A percentile compares a stretch with the other conserved stretches of the same genome.
phyloP scores from a whole-genome alignment of 164 flowering plant genomes.

The Chimonanthus praecox region DNA sequence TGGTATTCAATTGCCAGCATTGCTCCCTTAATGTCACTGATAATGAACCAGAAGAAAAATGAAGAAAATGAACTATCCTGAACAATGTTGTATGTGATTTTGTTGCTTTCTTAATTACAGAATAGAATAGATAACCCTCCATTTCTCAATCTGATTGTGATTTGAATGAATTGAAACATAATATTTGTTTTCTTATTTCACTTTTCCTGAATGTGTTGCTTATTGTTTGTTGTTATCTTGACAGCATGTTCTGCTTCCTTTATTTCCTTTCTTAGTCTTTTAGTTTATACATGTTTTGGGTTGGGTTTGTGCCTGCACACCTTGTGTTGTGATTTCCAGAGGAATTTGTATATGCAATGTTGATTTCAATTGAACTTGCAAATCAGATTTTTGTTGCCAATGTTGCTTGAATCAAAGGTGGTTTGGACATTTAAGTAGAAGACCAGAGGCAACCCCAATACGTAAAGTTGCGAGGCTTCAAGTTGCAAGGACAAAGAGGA shows the following conservation, averaged over 20 bases:
- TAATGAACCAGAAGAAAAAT: background rate
- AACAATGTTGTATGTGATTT: background rate
- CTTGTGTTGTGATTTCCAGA: background rate
- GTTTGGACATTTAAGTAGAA: too few species aligned
- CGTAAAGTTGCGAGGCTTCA: too few species aligned
- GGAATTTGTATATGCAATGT: background rate
- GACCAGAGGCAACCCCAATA: too few species aligned
- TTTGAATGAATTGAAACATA: background rate
- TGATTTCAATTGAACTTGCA: background rate
- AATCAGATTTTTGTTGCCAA: background rate
- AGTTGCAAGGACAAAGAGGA: too few species aligned
- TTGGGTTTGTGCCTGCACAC: background rate
- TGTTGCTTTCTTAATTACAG: background rate
- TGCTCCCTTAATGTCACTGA: background rate
- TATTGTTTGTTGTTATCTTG: background rate
- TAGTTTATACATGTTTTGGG: background rate
- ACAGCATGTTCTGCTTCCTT: background rate
- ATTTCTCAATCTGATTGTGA: background rate
- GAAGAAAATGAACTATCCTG: background rate
- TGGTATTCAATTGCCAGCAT: background rate
- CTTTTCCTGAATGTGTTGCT: background rate
- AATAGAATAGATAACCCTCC: background rate
- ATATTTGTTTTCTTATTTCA: background rate
- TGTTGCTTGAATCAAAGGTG: background rate
- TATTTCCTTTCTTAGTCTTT: too few species aligned